phyloP scores from a whole-genome alignment of 352 stramenopile genomes.

The Pythium sukuiense region DNA sequence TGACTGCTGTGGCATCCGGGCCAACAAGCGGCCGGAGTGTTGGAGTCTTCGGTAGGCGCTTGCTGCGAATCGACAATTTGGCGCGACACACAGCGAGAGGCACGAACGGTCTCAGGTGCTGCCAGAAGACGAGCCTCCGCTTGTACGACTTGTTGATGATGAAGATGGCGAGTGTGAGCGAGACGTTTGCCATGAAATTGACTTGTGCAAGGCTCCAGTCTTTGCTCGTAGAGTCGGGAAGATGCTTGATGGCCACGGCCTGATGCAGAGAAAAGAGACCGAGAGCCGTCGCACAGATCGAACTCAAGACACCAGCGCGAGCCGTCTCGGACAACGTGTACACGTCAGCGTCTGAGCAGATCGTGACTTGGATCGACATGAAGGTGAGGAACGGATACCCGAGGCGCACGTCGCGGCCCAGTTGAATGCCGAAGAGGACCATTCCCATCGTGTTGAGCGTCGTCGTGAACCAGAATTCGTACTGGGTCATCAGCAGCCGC shows the following conservation, averaged over 20 bases:
- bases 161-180: constrained; percentile 25
- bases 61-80: constrained; percentile 11
- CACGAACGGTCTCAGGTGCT: constrained; percentile 7
- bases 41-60: background rate
- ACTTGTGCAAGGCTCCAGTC: constrained; percentile 21
- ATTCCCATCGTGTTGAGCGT: constrained; percentile 19
- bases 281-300: constrained; percentile 2
- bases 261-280: constrained; percentile 15
- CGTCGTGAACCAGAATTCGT: constrained; percentile 28
- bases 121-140: constrained; percentile 16
- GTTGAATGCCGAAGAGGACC: constrained; percentile 16
- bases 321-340: constrained; percentile 18
- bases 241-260: too few species aligned
- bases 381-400: constrained; percentile 17
- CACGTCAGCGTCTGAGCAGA: constrained; percentile 21
- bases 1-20: background rate
- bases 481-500: constrained; percentile 19
- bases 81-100: constrained; percentile 20
- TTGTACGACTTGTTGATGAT: constrained; percentile 31
- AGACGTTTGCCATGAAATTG: constrained; percentile 29
- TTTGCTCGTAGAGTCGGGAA: background rate
- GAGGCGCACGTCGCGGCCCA: constrained; percentile 15
- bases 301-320: constrained; percentile 12
- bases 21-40: background rate
- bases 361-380: constrained; percentile 24